Percentiles rank a stretch among this genome's conserved stretches.
These are phyloP conservation scores for Leccinum sublutescens DNA, from an alignment of 768 basidiomycete genomes.

Conservation along the genomic window DNA sequence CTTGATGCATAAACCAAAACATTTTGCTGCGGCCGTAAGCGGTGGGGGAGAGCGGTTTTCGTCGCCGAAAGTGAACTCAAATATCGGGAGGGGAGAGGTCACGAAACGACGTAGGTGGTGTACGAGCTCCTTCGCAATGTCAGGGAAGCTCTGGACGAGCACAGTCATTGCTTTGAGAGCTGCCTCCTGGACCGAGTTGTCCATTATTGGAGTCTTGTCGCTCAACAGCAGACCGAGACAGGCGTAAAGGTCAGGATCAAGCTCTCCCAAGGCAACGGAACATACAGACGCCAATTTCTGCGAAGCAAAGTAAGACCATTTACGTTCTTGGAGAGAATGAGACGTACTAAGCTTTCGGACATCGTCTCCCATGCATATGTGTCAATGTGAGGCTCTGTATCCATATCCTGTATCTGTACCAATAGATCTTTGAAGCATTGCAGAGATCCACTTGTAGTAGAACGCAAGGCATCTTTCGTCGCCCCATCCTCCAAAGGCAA, in stretches of 20 bases:
- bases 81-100: constrained; percentile 82
- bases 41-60: constrained; percentile 76
- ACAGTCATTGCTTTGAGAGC: constrained; percentile 84
- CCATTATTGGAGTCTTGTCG: constrained; percentile 75
- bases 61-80: constrained; percentile 79
- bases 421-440: constrained; percentile 78
- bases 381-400: constrained; percentile 72
- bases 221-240: constrained; percentile 75
- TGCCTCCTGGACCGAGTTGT: constrained; percentile 85
- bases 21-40: constrained; percentile 82
- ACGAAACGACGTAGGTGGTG: constrained; percentile 83
- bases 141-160: constrained; percentile 83
- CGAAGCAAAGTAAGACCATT: not conserved
- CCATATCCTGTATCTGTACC: constrained; percentile 80
- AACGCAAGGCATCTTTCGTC: constrained; percentile 42
- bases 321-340: not conserved
- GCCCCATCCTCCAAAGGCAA: constrained; percentile 37
- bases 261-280: constrained; percentile 63
- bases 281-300: constrained; percentile 88
- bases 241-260: constrained; percentile 68
- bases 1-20: constrained; percentile 85
- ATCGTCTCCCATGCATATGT: constrained; percentile 94
- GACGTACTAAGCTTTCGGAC: constrained; percentile 79
- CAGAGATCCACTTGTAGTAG: constrained; percentile 59
- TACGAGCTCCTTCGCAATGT: constrained; percentile 71